phyloP scores from a whole-genome alignment of 1,139 yeast species.

The Yamadazyma blattariae region DNA sequence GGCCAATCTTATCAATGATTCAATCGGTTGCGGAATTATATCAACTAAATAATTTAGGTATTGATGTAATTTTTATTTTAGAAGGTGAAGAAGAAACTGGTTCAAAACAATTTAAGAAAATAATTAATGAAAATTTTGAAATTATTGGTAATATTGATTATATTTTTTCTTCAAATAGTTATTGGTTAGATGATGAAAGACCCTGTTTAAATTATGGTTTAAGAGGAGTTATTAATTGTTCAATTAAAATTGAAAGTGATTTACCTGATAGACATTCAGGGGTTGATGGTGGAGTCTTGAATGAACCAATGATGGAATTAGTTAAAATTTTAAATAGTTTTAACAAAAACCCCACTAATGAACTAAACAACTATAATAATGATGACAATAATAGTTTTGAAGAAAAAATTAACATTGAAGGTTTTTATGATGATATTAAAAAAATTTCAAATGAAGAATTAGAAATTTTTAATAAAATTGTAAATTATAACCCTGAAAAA shows the following conservation, averaged over 20 bases:
- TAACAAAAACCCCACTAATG: no score
- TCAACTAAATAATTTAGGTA: slow-evolving; percentile 49
- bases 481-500: slow-evolving; percentile 21
- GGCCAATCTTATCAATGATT: slow-evolving; percentile 87
- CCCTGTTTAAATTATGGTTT: slow-evolving; percentile 95
- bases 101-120: slow-evolving; percentile 76
- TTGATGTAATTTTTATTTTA: slow-evolving; percentile 78
- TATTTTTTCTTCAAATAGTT: slow-evolving; percentile 85
- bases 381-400: slow-evolving; percentile 11
- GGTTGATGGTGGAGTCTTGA: slow-evolving; percentile 88
- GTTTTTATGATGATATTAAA: slow-evolving; percentile 16
- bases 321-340: slow-evolving; percentile 67
- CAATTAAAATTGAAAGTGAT: slow-evolving; percentile 66
- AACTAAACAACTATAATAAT: background rate
- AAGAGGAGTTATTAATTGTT: slow-evolving; percentile 83
- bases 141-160: slow-evolving; percentile 77
- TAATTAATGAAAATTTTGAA: slow-evolving; percentile 47
- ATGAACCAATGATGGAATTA: slow-evolving; percentile 88
- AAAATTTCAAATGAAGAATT: slow-evolving; percentile 57
- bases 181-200: slow-evolving; percentile 85
- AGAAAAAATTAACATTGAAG: slow-evolving; percentile 36
- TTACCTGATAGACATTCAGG: slow-evolving; percentile 94
- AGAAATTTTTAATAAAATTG: slow-evolving; percentile 60
- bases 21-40: slow-evolving; percentile 79
- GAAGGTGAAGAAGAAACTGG: slow-evolving; percentile 98